phyloP scores from a whole-genome alignment of 2,329 filamentous ascomycete species.

The Trichoderma atrobrunneum region DNA sequence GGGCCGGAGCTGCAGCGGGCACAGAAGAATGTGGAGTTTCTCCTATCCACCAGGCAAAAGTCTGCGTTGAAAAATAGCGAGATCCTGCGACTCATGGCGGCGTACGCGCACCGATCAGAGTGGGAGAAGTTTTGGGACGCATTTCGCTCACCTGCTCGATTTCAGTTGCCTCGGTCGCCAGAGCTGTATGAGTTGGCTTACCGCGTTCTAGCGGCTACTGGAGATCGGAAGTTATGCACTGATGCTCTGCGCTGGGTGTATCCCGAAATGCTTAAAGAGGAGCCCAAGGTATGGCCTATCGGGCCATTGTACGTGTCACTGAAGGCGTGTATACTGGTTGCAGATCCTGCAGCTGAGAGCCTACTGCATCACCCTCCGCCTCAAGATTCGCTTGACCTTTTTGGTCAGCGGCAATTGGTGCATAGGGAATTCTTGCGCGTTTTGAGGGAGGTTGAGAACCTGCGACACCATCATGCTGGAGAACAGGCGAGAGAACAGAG shows the following conservation, averaged over 20 bases:
- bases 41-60: constrained; percentile 38
- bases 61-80: constrained; percentile 40
- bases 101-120: constrained; percentile 46
- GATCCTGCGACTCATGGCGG: constrained; percentile 42
- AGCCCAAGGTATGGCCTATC: constrained; percentile 45
- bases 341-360: constrained; percentile 49
- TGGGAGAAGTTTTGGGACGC: constrained; percentile 60
- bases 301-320: constrained; percentile 47
- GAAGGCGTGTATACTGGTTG: constrained; percentile 53
- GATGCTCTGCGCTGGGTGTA: constrained; percentile 52
- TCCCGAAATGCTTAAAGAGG: constrained; percentile 58
- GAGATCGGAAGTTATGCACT: constrained; percentile 43
- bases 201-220: constrained; percentile 43
- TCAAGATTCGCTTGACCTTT: not conserved
- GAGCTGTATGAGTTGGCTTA: constrained; percentile 57
- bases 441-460: constrained; percentile 32
- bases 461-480: constrained; percentile 21
- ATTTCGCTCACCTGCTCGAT: constrained; percentile 55
- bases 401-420: constrained; percentile 25
- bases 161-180: constrained; percentile 46
- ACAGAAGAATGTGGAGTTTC: constrained; percentile 44
- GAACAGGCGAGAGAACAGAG: constrained; percentile 22
- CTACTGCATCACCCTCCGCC: constrained; percentile 26
- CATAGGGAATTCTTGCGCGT: constrained; percentile 35
- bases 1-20: constrained; percentile 37